A percentile compares a stretch with the other conserved stretches of the same genome.
These are phyloP conservation scores for Kitagawia praeruptora DNA, from an alignment of 129 eudicot genomes.

Conservation along the genomic window DNA sequence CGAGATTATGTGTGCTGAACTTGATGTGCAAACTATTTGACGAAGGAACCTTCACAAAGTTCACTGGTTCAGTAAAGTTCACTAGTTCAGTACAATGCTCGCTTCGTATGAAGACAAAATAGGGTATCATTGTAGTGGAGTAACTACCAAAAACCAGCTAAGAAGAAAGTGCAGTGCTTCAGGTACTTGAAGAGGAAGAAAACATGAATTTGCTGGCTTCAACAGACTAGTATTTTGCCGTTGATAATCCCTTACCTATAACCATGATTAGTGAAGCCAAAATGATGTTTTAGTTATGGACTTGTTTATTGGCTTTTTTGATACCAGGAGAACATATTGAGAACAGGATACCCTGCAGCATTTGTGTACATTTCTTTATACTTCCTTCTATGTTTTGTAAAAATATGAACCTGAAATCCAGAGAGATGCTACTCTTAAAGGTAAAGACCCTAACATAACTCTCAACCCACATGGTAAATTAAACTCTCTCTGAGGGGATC, in stretches of 20 bases:
- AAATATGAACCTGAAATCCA: not conserved
- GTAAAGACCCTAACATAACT: not conserved
- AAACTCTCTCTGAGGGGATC: not conserved
- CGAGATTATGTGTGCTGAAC: not conserved
- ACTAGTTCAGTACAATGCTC: not conserved
- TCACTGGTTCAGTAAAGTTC: too few species aligned
- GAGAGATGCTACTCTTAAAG: not conserved
- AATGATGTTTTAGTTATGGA: not conserved
- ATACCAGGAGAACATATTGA: not conserved
- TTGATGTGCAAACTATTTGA: not conserved
- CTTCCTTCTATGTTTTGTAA: not conserved
- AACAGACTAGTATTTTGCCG: not conserved
- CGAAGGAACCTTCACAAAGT: not conserved
- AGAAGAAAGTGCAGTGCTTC: not conserved
- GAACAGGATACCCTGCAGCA: not conserved
- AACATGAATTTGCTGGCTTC: not conserved
- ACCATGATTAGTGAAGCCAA: not conserved
- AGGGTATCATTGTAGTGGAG: not conserved
- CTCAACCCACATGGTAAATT: not conserved
- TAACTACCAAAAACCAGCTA: not conserved
- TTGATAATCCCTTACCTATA: not conserved
- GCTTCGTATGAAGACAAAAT: not conserved
- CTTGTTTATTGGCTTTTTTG: not conserved
- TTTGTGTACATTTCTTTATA: not conserved
- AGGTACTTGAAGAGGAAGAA: not conserved